Evolutionary conservation across 805 yeast species (phyloP), one percentile per base, ranked within the genome.

Genomic region (Starmerella riodocensis): DNA sequence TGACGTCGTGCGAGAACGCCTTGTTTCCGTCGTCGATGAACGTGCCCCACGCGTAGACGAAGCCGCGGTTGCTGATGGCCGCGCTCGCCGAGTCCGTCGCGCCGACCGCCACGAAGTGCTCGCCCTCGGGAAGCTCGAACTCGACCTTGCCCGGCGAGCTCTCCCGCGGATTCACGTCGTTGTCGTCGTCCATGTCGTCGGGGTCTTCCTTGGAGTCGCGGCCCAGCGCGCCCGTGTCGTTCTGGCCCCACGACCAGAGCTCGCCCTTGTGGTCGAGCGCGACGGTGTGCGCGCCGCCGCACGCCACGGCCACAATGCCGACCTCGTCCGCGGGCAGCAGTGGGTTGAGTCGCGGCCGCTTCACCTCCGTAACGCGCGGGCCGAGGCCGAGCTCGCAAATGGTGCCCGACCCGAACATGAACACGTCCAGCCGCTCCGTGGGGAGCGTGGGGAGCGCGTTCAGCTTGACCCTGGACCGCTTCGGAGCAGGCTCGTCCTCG

Each of bases 321-420:
- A 69, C 73, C 3, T 71, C 71, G 22, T 78, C 80, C 18, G 62
- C 61, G 2, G 73, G 65, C 46, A 91, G 65, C 43, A 66, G 74
- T 2, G 94, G 85, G 52, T 86, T 91, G 56, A 88, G 65, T 49
- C 99, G 72, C 14, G 99, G 99, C 56, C 99, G 74, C 55, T 91
- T 91, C 17, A 91, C 95, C 58, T 86, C 95, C 45, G 85, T 84
- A 27, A 84, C 88, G 49, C 71, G 78, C 8, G 97, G 97, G 1
- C 98, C 99, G n/a, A 91, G 66, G 1, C 99, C 99, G 22, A 91
- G 67, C 58, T 91, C 98, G 65, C 96, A 85, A 91, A 91, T 88
- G 0, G 94, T 77, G 2, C 98, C 98, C 1, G 93, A 73, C 29
- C 99, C 99, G 80, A 93, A 91, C 27, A 83, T 93, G 56, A 81